Percentiles rank a stretch among this genome's conserved stretches.
These are phyloP conservation scores for Naganishia onofrii DNA, from an alignment of 768 basidiomycete genomes.

Conservation along the genomic window DNA sequence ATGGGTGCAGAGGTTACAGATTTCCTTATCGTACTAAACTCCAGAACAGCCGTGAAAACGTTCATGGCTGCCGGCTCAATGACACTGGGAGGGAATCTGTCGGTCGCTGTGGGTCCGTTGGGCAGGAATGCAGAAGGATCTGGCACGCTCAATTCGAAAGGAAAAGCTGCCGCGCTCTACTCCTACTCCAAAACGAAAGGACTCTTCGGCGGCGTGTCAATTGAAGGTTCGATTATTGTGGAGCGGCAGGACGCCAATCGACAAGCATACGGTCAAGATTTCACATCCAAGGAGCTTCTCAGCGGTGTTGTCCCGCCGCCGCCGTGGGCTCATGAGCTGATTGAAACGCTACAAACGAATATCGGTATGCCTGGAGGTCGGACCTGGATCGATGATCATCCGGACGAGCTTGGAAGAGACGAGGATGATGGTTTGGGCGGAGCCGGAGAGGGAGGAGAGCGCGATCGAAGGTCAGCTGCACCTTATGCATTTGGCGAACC, in stretches of 20 bases:
- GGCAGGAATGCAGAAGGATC: constrained; percentile 88
- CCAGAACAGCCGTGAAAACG: constrained; percentile 57
- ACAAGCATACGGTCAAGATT: constrained; percentile 68
- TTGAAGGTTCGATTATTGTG: constrained; percentile 78
- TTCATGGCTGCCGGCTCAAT: constrained; percentile 95
- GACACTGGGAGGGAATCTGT: constrained; percentile 85
- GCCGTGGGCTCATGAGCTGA: constrained; percentile 71
- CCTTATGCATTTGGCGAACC: constrained; percentile 46
- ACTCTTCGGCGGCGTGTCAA: constrained; percentile 83
- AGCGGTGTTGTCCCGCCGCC: constrained; percentile 73
- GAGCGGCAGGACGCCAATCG: constrained; percentile 91
- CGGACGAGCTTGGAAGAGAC: constrained; percentile 14
- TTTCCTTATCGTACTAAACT: constrained; percentile 81
- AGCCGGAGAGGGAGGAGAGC: constrained; percentile 24
- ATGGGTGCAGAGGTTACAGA: constrained; percentile 68
- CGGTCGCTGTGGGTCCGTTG: constrained; percentile 76
- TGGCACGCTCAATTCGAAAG: constrained; percentile 76
- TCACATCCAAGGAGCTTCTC: constrained; percentile 75
- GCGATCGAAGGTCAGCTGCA: constrained; percentile 18
- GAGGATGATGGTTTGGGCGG: constrained; percentile 34
- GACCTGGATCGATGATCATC: constrained; percentile 63
- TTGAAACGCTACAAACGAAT: constrained; percentile 69
- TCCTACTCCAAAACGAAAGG: constrained; percentile 73
- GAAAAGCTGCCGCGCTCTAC: constrained; percentile 88
- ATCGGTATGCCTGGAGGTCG: constrained; percentile 68